phyloP scores from a whole-genome alignment of 306 rosid species.

The Cucurbita ficifolia region DNA sequence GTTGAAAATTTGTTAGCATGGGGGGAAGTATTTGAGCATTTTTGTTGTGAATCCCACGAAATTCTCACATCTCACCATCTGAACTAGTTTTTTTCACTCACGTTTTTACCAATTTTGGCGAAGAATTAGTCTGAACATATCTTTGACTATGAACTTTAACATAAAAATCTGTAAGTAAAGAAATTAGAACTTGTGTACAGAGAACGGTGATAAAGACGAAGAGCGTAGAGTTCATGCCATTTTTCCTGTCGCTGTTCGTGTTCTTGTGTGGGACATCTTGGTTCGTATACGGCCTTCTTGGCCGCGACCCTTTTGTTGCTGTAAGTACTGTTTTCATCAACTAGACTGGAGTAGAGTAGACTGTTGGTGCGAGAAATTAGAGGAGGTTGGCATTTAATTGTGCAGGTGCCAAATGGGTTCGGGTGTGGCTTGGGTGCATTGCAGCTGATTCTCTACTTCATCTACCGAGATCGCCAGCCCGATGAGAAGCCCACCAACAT shows the following conservation, averaged over 20 bases:
- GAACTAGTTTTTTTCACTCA: background rate
- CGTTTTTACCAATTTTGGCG: background rate
- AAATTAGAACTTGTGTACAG: conserved; percentile 16
- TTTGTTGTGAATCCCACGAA: no score
- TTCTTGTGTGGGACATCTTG: conserved; percentile 85
- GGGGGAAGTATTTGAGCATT: background rate
- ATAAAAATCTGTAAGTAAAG: no score
- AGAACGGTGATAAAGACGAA: conserved; percentile 60
- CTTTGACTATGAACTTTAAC: no score
- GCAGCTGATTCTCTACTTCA: conserved; percentile 57
- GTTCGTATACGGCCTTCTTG: conserved; percentile 71
- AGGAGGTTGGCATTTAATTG: background rate
- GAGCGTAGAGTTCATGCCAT: conserved; percentile 93
- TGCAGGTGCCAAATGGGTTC: conserved; percentile 66
- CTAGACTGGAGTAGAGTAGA: no score
- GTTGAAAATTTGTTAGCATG: background rate
- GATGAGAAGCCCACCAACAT: conserved; percentile 19
- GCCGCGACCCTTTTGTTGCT: conserved; percentile 67
- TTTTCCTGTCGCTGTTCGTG: conserved; percentile 67
- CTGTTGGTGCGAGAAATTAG: background rate
- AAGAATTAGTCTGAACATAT: no score
- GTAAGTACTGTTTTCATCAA: conserved; percentile 19
- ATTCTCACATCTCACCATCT: background rate
- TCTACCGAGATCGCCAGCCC: conserved; percentile 33
- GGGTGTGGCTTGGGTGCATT: conserved; percentile 49